These are phyloP conservation scores for Lablab purpureus DNA, from an alignment of 306 rosid genomes.

Conservation along the genomic window DNA sequence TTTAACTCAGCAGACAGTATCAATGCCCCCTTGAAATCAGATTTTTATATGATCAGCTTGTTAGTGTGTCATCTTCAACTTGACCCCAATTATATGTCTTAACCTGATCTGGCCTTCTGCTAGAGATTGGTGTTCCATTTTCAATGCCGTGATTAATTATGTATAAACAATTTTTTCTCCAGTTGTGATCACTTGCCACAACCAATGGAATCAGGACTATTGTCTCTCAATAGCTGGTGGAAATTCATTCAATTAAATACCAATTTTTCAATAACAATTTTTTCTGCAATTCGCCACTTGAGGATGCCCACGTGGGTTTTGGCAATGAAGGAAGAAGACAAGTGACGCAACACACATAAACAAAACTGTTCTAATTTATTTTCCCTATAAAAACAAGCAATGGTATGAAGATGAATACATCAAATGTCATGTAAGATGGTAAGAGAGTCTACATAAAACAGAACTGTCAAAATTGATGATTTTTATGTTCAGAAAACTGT, in stretches of 20 bases:
- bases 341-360: conserved; percentile 34
- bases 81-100: conserved; percentile 56
- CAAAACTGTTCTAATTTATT: background rate
- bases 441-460: too few species aligned
- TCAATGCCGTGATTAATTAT: conserved; percentile 15
- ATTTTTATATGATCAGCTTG: conserved; percentile 42
- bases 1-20: conserved; percentile 33
- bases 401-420: too few species aligned
- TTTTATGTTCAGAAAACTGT: too few species aligned
- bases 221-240: conserved; percentile 45
- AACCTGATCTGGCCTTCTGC: conserved; percentile 50
- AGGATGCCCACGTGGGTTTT: conserved; percentile 54
- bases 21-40: conserved; percentile 3
- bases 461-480: too few species aligned
- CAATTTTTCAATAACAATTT: conserved; percentile 16
- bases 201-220: conserved; percentile 43
- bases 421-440: too few species aligned
- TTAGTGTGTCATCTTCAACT: conserved; percentile 65
- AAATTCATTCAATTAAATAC: background rate
- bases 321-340: conserved; percentile 52
- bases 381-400: conserved; percentile 36
- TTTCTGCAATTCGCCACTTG: conserved; percentile 32
- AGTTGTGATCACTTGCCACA: conserved; percentile 38
- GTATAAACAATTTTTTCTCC: background rate
- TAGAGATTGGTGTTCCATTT: conserved; percentile 39